A percentile compares a stretch with the other conserved stretches of the same genome.
phyloP scores from a whole-genome alignment of 2,329 filamentous ascomycete species.

The Diaporthe capsici region DNA sequence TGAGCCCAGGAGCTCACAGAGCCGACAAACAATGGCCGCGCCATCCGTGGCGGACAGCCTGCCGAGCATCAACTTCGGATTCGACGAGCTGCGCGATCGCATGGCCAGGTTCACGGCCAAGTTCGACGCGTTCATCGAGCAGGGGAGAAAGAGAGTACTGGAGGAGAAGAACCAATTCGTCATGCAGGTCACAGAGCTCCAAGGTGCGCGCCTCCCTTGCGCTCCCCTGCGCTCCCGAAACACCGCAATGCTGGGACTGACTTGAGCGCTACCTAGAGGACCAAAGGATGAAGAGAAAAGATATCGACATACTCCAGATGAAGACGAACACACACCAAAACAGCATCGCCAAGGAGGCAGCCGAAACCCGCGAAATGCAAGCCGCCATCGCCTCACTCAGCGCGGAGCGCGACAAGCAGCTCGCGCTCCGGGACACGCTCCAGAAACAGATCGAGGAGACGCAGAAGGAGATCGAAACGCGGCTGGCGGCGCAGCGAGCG shows the following conservation, averaged over 20 bases:
- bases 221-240: background rate
- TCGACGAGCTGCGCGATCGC: slow-evolving; percentile 93
- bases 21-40: slow-evolving; percentile 71
- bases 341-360: slow-evolving; percentile 81
- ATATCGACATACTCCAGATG: slow-evolving; percentile 85
- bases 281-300: slow-evolving; percentile 88
- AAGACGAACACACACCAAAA: slow-evolving; percentile 80
- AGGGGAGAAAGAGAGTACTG: slow-evolving; percentile 87
- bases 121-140: slow-evolving; percentile 95
- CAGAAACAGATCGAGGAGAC: slow-evolving; percentile 75
- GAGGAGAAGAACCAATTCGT: slow-evolving; percentile 96
- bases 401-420: slow-evolving; percentile 72
- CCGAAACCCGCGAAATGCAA: slow-evolving; percentile 83
- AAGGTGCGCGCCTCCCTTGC: slow-evolving; percentile 72
- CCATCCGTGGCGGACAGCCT: slow-evolving; percentile 83
- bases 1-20: slow-evolving; percentile 78
- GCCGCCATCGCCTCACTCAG: slow-evolving; percentile 70
- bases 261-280: slow-evolving; percentile 73
- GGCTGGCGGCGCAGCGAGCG: slow-evolving; percentile 78
- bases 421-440: slow-evolving; percentile 68
- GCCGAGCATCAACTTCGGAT: slow-evolving; percentile 93
- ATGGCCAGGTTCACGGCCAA: slow-evolving; percentile 93
- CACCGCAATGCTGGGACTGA: slow-evolving; percentile 16
- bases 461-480: slow-evolving; percentile 78
- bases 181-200: slow-evolving; percentile 88